Base-by-base conservation (phyloP, 352 stramenopile species). In the Globisporangium recalcitrans region DNA sequence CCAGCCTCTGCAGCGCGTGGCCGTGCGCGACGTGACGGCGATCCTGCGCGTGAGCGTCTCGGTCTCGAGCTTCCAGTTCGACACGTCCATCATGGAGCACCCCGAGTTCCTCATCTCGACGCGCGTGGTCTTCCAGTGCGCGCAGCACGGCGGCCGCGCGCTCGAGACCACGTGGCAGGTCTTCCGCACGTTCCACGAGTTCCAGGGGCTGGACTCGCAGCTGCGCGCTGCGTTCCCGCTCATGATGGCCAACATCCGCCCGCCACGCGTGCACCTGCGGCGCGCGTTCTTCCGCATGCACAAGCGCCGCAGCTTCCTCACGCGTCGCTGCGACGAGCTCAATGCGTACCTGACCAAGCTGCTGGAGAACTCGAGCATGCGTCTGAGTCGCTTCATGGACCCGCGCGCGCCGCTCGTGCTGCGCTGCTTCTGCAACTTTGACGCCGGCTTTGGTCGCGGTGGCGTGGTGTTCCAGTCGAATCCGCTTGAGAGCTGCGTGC, bases 341-440 rank as follows among this genome's bases (percentile, higher is more conserved):
- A 82, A 90, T 52, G 68, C 65, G 16, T 94, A 91, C 47, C 52
- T 94, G 24, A 34, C 60, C 7, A 49, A 62, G 2, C 60, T 94
- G 4, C 60, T 89, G 13, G 52, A 65, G 24, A 70, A 61, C 34
- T 62, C 67, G 14, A 71, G 68, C 58, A 75, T 93, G 70, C 72
- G 82, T 2, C 72, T 94, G 21, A 88, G 75, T 26, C 69, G 79
- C 24, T 94, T 94, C 65, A 29, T 90, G 22, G 83, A 92, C 66
- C 80, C 81, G 10, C 69, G 74, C 26, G 80, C 85, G 36, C 82
- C 85, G 58, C 76, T 89, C 1, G 73, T 90, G 26, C 42, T 95
- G 60, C 83, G 84, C 2, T 90, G 75, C 65, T 95, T 95, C 55
- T 89, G 81, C 62, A 88, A 95, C 68, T 93, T 91, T 66, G 83